Percentiles rank a stretch among this genome's conserved stretches.
Conservation (phyloP, 768 basidiomycete genomes). For the Leucosporidium creatinivorum region DNA sequence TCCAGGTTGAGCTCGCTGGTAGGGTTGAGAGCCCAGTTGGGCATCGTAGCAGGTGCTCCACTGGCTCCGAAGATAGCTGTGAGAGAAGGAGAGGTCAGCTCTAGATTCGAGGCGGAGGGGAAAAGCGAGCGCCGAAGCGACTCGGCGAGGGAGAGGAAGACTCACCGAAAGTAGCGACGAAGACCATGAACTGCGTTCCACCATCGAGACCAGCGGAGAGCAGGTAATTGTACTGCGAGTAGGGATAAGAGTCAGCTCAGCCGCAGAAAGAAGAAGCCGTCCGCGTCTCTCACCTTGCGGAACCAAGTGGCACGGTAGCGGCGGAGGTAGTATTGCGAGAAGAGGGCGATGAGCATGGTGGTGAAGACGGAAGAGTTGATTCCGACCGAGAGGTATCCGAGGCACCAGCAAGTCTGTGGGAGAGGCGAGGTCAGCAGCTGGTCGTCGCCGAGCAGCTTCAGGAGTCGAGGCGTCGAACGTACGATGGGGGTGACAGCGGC, state of each 20-base stretch:
- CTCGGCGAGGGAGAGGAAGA: no score
- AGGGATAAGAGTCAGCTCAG: conserved; percentile 50
- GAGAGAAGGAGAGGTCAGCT: no score
- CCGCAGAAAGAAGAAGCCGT: conserved; percentile 46
- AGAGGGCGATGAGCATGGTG: conserved; percentile 50
- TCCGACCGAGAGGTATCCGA: conserved; percentile 52
- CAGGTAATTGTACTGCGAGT: conserved; percentile 39
- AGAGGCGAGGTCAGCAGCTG: neutral
- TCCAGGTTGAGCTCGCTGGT: conserved; percentile 40
- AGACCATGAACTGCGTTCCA: conserved; percentile 57
- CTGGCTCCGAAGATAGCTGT: conserved; percentile 50
- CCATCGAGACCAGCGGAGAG: conserved; percentile 61
- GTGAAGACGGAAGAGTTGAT: conserved; percentile 54
- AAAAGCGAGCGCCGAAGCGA: no score
- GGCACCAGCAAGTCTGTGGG: conserved; percentile 43
- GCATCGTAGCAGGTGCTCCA: conserved; percentile 29
- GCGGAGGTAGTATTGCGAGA: conserved; percentile 54
- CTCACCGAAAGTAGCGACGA: conserved; percentile 53
- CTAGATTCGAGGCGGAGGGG: no score
- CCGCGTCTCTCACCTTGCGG: conserved; percentile 42
- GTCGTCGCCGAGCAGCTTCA: neutral
- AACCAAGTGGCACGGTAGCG: conserved; percentile 60
- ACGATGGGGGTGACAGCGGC: conserved; percentile 40
- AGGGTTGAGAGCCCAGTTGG: conserved; percentile 44
- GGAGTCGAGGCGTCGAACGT: conserved; percentile 40